Conservation (phyloP, 2,329 filamentous ascomycete genomes). For the Colletotrichum sp. region DNA sequence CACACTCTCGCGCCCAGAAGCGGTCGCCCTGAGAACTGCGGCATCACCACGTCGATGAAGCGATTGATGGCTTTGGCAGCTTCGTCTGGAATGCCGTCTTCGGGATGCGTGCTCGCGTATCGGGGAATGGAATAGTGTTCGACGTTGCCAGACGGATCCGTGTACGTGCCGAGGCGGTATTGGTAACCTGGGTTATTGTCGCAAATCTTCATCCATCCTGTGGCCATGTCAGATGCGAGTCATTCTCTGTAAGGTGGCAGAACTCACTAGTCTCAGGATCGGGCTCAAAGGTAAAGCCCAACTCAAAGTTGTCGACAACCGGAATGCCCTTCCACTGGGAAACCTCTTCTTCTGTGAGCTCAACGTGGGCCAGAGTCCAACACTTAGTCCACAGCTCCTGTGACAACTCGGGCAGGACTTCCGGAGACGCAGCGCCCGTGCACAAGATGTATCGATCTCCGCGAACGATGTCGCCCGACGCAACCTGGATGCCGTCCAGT, state of each 20-base stretch:
- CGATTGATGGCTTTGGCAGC: slow-evolving; percentile 4
- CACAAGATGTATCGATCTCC: slow-evolving; percentile 6
- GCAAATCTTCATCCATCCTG: slow-evolving; percentile 23
- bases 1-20: slow-evolving; percentile 28
- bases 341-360: background rate
- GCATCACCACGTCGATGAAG: slow-evolving; percentile 24
- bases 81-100: slow-evolving; percentile 20
- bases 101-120: slow-evolving; percentile 16
- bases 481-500: slow-evolving; percentile 6
- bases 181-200: slow-evolving; percentile 23
- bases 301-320: slow-evolving; percentile 19
- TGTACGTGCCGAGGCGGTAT: slow-evolving; percentile 6
- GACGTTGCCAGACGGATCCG: slow-evolving; percentile 6
- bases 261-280: slow-evolving; percentile 16
- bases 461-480: background rate
- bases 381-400: slow-evolving; percentile 13
- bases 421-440: slow-evolving; percentile 5
- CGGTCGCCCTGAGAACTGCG: slow-evolving; percentile 27
- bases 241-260: accelerated
- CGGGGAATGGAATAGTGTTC: slow-evolving; percentile 17
- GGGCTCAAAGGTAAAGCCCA: slow-evolving; percentile 24
- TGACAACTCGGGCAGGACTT: slow-evolving; percentile 1
- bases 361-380: slow-evolving; percentile 9
- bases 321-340: slow-evolving; percentile 7
- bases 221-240: background rate